Percentiles rank a stretch among this genome's conserved stretches.
phyloP scores from a whole-genome alignment of 257 asterid genomes.

The Nicotiana sylvestris region DNA sequence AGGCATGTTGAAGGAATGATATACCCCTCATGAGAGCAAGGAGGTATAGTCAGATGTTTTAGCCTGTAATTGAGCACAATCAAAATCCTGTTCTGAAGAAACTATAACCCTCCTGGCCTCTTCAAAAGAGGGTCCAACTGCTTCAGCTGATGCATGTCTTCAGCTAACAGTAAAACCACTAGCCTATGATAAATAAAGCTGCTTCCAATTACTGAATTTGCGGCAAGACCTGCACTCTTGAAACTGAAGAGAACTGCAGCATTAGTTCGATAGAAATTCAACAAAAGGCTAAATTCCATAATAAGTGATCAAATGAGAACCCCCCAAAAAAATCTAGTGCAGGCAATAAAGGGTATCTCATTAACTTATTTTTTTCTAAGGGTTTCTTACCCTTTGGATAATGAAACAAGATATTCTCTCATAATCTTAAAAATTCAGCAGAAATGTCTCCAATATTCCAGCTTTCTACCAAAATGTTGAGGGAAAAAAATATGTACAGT shows the following conservation, averaged over 20 bases:
- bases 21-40: background rate
- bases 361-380: background rate
- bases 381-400: background rate
- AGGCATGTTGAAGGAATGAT: background rate
- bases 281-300: background rate
- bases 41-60: background rate
- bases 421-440: background rate
- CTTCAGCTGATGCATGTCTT: background rate
- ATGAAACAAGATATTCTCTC: background rate
- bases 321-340: background rate
- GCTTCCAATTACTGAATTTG: background rate
- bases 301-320: background rate
- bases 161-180: constrained; percentile 1
- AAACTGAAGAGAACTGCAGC: background rate
- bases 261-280: background rate
- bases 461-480: background rate
- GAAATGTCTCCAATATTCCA: too few relatives aligned
- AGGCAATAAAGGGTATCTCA: background rate
- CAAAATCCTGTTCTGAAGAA: background rate
- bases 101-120: background rate
- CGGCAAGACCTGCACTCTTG: background rate
- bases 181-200: background rate
- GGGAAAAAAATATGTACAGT: background rate
- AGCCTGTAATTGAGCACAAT: background rate
- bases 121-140: background rate